phyloP scores from a whole-genome alignment of 495 filamentous ascomycete genomes.

The Darksidea phi region DNA sequence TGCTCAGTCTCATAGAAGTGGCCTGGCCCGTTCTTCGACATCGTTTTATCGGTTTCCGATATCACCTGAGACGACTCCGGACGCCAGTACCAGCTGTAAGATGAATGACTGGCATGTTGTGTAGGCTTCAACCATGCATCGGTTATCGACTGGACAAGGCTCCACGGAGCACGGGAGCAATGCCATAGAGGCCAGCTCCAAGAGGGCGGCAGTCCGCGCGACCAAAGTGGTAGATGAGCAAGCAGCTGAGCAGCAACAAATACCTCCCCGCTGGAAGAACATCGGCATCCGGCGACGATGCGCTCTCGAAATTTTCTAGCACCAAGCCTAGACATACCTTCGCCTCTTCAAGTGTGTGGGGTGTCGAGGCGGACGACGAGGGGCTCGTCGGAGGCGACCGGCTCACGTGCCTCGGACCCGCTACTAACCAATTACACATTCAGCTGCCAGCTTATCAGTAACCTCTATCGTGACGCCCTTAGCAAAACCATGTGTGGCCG shows the following conservation, averaged over 20 bases:
- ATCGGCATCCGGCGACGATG: slow-evolving; percentile 17
- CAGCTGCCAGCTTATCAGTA: slow-evolving; percentile 18
- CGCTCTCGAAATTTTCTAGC: neutral
- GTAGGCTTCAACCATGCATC: too few relatives aligned
- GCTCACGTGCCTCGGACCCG: slow-evolving; percentile 6
- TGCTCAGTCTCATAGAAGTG: too few relatives aligned
- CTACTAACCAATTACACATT: slow-evolving; percentile 10
- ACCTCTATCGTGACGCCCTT: slow-evolving; percentile 23
- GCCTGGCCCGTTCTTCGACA: too few relatives aligned
- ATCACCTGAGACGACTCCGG: too few relatives aligned
- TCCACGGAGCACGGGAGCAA: too few relatives aligned
- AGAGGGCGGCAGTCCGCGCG: too few relatives aligned
- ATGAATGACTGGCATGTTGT: too few relatives aligned
- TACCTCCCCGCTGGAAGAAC: neutral
- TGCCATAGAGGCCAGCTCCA: too few relatives aligned
- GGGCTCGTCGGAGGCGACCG: slow-evolving; percentile 24
- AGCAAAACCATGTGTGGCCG: slow-evolving; percentile 13
- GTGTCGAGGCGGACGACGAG: neutral
- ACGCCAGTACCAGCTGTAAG: too few relatives aligned
- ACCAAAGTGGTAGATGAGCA: neutral
- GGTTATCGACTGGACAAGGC: too few relatives aligned
- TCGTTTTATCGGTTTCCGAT: too few relatives aligned
- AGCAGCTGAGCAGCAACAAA: neutral
- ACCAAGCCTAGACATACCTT: neutral
- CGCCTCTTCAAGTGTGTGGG: slow-evolving; percentile 11